Conservation (phyloP, 2,329 filamentous ascomycete genomes). For the Fusarium heterosporum region DNA sequence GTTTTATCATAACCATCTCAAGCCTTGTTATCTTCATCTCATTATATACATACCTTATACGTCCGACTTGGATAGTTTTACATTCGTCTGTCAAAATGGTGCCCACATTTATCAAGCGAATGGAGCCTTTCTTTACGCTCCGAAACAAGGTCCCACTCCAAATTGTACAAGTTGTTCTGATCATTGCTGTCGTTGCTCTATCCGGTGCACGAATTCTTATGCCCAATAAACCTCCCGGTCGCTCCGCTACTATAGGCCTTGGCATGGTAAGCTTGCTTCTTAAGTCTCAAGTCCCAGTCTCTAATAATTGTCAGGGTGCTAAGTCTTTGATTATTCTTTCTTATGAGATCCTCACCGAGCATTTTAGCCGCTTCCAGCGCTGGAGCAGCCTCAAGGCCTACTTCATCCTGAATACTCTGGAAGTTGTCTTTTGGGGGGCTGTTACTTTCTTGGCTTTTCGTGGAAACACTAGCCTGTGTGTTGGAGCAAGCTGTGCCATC, state of each 20-base stretch:
- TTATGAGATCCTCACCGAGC: conserved; percentile 8
- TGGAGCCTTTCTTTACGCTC: conserved; percentile 3
- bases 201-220: conserved; percentile 30
- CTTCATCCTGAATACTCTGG: conserved; percentile 6
- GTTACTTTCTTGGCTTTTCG: conserved; percentile 7
- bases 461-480: background rate
- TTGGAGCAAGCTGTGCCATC: conserved; percentile 3
- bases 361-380: background rate
- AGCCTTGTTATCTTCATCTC: background rate
- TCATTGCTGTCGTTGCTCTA: conserved; percentile 20
- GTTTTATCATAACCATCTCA: background rate
- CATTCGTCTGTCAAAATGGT: background rate
- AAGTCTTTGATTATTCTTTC: conserved; percentile 7
- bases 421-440: conserved; percentile 6
- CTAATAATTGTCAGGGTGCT: background rate
- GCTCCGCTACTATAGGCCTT: conserved; percentile 34
- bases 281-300: background rate
- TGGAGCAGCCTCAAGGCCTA: conserved; percentile 10
- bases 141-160: conserved; percentile 7
- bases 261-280: conserved; percentile 33
- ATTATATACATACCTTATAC: background rate
- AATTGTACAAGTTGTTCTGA: conserved; percentile 1
- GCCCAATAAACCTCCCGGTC: conserved; percentile 26
- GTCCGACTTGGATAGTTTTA: too few species aligned
- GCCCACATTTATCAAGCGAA: background rate